These are phyloP conservation scores for Spathaspora sp. DNA, from an alignment of 805 yeast species.

Conservation along the genomic window DNA sequence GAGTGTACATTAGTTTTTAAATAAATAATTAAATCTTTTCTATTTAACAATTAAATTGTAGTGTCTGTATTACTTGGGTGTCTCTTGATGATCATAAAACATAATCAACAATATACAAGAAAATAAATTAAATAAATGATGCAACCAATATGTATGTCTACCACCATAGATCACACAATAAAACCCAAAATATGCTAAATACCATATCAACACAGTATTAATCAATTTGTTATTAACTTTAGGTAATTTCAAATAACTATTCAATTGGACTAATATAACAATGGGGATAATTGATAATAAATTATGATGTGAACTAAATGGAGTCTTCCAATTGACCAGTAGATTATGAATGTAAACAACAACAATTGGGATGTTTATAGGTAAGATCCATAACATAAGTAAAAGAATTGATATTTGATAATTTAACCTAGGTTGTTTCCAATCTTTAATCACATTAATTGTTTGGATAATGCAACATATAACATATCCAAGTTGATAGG, in stretches of 20 bases:
- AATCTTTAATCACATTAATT: conserved; percentile 42
- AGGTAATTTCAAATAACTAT: conserved; percentile 46
- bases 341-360: conserved; percentile 81
- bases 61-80: neutral
- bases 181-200: conserved; percentile 45
- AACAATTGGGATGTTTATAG: conserved; percentile 73
- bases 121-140: conserved; percentile 66
- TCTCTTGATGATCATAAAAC: conserved; percentile 1
- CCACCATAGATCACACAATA: conserved; percentile 73
- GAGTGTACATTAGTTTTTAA: conserved; percentile 4
- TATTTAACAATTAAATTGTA: neutral
- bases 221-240: conserved; percentile 13
- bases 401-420: conserved; percentile 62
- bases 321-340: conserved; percentile 73
- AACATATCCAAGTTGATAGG: conserved; percentile 76
- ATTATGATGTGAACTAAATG: conserved; percentile 85
- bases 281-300: conserved; percentile 74
- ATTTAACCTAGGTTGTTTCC: conserved; percentile 36
- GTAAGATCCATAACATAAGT: conserved; percentile 73
- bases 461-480: conserved; percentile 58
- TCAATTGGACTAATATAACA: conserved; percentile 52
- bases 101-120: conserved; percentile 46
- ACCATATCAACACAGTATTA: neutral
- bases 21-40: neutral
- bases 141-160: conserved; percentile 81